Evolutionary conservation across 192 early-diverging fungal genomes (phyloP).

Genomic region (Coemansia pectinata): DNA sequence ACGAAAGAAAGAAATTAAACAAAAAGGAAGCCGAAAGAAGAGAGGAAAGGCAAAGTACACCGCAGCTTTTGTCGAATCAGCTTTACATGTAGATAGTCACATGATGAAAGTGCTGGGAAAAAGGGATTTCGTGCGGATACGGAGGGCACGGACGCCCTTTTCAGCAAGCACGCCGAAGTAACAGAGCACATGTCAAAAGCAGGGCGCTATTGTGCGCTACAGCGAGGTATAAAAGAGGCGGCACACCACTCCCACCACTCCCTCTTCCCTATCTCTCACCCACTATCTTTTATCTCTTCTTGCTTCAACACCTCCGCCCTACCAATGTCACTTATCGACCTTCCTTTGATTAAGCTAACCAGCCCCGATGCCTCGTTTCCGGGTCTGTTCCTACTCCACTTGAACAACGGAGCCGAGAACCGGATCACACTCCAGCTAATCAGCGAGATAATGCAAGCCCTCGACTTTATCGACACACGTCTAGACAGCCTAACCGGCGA

Average conservation of each 20-base stretch:
- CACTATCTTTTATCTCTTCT: background rate
- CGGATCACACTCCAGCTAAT: conserved; percentile 66
- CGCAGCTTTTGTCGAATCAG: background rate
- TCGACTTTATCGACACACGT: conserved; percentile 59
- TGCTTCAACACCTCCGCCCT: too few species aligned
- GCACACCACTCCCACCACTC: too few species aligned
- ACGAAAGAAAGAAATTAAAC: background rate
- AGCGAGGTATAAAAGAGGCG: background rate
- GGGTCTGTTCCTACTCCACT: conserved; percentile 62
- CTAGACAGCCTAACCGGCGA: conserved; percentile 45
- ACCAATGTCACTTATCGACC: conserved; percentile 41
- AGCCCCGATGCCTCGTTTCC: conserved; percentile 38
- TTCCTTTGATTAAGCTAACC: conserved; percentile 45
- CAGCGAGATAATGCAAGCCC: conserved; percentile 57
- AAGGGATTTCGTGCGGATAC: too few species aligned
- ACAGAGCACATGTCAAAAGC: background rate
- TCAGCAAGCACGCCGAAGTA: background rate
- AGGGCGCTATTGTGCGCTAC: background rate
- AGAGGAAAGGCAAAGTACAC: background rate
- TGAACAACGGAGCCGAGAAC: conserved; percentile 65
- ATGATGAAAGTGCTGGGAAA: background rate
- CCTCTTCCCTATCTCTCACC: background rate
- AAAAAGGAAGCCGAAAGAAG: background rate
- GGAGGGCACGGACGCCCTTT: too few species aligned
- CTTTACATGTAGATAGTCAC: background rate